Base-by-base conservation (phyloP, 805 yeast genomes). In the Nakazawaea ernobii region DNA sequence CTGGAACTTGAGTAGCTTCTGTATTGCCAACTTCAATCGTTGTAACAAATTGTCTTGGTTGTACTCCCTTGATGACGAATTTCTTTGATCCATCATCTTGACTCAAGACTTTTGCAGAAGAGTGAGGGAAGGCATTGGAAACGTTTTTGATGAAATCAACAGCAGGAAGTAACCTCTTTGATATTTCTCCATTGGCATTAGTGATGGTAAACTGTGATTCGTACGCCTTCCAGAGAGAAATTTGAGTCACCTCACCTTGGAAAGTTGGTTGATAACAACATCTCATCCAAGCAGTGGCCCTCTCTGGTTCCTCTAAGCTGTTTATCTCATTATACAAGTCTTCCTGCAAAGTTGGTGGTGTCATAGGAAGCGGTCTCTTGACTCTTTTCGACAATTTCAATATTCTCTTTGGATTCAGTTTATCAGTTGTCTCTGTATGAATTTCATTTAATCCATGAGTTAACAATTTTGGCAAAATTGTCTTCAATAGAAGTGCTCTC, bases 71-170 rank as follows among this genome's bases (percentile, higher is more conserved):
- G 58, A 94, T 94, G 39, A 94, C 88, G 59, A 94, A 94, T 62
- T 84, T 86, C 59, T 88, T 83, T 50, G 77, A 75, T 1, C 84
- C 82, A 11, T 79, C 71, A 6, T 80, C 75, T 37, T 79, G 72
- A 46, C 79, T 78, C 24, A 92, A 79, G 13, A 94, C 98, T 92
- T 90, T 91, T 0, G 99, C 98, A 45, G 87, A 84, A 2, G 96
- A 89, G 56, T 82, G 79, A 14, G 86, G 83, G 61, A 94, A 94
- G 1, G 96, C 96, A 51, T 80, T 79, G 32, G 91, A 84, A 17
- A 92, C 98, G 60, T 94, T 92, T 58, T 92, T 89, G 62, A 94
- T 94, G 63, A 94, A 94, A 55, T 94, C 98, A 10, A 94, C 97
- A 0, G 99, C 99, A 1, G 97, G 96, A 30, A 92, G 72, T 43